Evolutionary conservation across 2,329 filamentous ascomycete genomes (phyloP), one percentile per base, ranked within the genome.

Genomic region (Apiospora rasikravindrae): DNA sequence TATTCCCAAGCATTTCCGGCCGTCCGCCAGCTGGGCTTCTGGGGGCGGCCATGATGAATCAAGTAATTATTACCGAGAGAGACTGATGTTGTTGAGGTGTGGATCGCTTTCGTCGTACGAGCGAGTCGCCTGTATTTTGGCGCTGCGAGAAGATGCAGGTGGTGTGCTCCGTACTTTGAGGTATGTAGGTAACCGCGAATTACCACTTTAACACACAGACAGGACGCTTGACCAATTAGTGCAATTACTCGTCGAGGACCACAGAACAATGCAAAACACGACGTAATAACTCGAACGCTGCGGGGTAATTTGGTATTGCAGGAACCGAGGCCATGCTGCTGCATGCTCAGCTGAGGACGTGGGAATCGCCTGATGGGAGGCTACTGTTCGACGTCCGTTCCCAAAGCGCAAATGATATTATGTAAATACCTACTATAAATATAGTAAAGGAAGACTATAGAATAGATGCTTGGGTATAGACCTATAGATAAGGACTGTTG

Each of bases 301-400:
- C 57, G 57, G 57, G 57, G 57, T 64, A 40, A 64, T 61, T 61
- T 37, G 53, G 26, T 19, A 61, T 61, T 19, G 53, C 53, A 61
- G 53, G 16, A 16, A 57, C 29, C 29, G 5, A 33, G 26, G 26
- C 26, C 14, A 57, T 57, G 49, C 49, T 26, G 33, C 49, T 13
- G 4, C 6, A 10, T 42, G 40, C 40, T 37, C 10, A 13, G n/a
- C 13, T n/a, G 13, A 53, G 33, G 5, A 37, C 8, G 7, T 6
- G n/a, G 49, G 49, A 26, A 53, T 13, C 49, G 14, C 29, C 24
- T 14, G 26, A 16, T 8, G 26, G 6, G 26, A 22, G 51, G 2
- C 10, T 57, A 29, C 6, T 57, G 24, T 33, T 14, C 14, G 51
- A 14, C 8, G 13, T 11, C 33, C 33, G 19, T 53, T 53, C 51